Conservation (phyloP, 179 eudicot species). For the Beta macrorhiza region DNA sequence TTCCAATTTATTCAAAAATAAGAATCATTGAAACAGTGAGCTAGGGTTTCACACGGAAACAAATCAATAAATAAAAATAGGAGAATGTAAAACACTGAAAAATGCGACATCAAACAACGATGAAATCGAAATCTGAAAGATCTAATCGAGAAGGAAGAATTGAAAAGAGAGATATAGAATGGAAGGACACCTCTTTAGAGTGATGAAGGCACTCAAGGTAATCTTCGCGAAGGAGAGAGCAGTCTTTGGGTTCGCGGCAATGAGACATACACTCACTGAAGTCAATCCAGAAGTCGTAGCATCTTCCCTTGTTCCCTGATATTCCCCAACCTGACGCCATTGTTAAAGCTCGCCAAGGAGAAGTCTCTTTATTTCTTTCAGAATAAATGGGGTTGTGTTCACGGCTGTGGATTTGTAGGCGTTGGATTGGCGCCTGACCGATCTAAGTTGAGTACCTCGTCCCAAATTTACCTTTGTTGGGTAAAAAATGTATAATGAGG, state of each 20-base stretch:
- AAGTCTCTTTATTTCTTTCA: slow-evolving; percentile 10
- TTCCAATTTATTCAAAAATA: too few species aligned
- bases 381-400: too few species aligned
- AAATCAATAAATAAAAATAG: not conserved
- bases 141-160: not conserved
- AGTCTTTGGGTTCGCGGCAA: slow-evolving; percentile 80
- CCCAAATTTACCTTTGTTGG: too few species aligned
- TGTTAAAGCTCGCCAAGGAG: not conserved
- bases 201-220: slow-evolving; percentile 98
- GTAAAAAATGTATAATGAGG: too few species aligned
- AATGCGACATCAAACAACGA: not conserved
- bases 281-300: slow-evolving; percentile 97
- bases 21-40: not conserved
- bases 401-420: too few species aligned
- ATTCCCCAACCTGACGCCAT: slow-evolving; percentile 99
- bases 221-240: slow-evolving; percentile 86
- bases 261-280: slow-evolving; percentile 97
- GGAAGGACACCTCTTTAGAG: slow-evolving; percentile 69
- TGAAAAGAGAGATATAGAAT: not conserved
- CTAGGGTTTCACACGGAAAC: slow-evolving; percentile 12
- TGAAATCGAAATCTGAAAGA: slow-evolving; percentile 9
- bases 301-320: slow-evolving; percentile 82
- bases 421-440: too few species aligned
- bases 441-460: too few species aligned
- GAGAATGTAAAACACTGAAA: not conserved